Base-by-base conservation (phyloP, 306 rosid genomes). In the Herpetospermum pedunculosum region DNA sequence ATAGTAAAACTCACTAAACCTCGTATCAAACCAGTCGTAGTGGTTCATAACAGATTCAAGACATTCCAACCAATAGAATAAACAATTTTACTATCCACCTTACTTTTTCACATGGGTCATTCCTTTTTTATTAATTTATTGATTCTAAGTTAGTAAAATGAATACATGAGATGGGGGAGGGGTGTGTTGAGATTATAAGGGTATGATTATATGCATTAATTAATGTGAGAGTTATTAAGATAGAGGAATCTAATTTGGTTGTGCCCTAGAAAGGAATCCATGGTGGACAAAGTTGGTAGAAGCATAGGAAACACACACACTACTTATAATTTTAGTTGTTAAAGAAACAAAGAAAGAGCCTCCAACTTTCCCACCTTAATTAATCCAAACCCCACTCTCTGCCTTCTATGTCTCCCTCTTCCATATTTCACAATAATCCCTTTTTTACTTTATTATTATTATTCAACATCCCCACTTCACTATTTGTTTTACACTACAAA, bases 271-370 rank as follows among this genome's bases (percentile, higher is more conserved):
- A 67, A 38, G 40, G 71, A 28, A 75, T 59, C 40, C 23, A 53
- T 53, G 19, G n/a, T 57, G 8, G 96, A 87, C 88, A 83, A 83
- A 43, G 67, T 25, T 89, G 87, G 72, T 72, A 81, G 75, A 49
- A 76, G 80, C 84, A 80, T 80, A 83, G 91, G 92, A 86, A 87
- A 86, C 92, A 92, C n/a, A n/a, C n/a, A n/a, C n/a, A n/a, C n/a
- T n/a, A n/a, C 72, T 77, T 73, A 14, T 38, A 67, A 72, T 73
- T 70, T 64, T 21, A 78, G 13, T 34, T 55, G 62, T 44, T 38
- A 65, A 14, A 67, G n/a, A 7, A 26, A 67, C 49, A 43, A 67
- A 76, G 13, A 28, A 19, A 44, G 1, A 63, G 73, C 32, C 57
- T 81, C 76, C 80, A 52, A 52, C 73, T 70, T 79, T 59, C 77